Evolutionary conservation across 1,139 yeast species (phyloP).

Genomic region (Magnusiomyces suaveolens): DNA sequence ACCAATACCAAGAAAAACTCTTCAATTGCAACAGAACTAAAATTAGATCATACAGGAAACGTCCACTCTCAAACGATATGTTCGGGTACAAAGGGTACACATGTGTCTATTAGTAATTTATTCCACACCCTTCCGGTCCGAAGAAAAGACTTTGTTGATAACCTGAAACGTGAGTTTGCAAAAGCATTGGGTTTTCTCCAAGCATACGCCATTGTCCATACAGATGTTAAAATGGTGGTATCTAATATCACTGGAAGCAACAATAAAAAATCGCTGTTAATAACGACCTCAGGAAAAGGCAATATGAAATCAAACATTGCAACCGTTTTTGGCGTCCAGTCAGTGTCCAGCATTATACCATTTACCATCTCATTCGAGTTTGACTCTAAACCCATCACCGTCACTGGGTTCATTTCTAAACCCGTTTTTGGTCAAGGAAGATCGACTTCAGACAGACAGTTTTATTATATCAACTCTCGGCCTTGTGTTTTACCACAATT

Average conservation of each 20-base stretch:
- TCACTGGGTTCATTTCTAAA: slow-evolving; percentile 60
- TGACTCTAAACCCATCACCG: slow-evolving; percentile 2
- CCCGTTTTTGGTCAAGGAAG: slow-evolving; percentile 73
- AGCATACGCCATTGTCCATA: slow-evolving; percentile 55
- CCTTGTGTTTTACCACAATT: slow-evolving; percentile 58
- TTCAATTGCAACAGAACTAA: slow-evolving; percentile 51
- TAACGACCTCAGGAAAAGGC: slow-evolving; percentile 41
- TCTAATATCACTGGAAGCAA: slow-evolving; percentile 31
- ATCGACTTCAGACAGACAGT: slow-evolving; percentile 63
- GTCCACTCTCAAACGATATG: slow-evolving; percentile 35
- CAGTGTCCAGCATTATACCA: slow-evolving; percentile 46
- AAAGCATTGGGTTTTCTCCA: slow-evolving; percentile 55
- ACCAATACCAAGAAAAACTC: slow-evolving; percentile 45
- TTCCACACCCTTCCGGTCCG: slow-evolving; percentile 57
- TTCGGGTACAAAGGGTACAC: slow-evolving; percentile 42
- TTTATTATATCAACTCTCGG: slow-evolving; percentile 59
- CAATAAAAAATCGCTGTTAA: slow-evolving; percentile 18
- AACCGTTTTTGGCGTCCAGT: slow-evolving; percentile 60
- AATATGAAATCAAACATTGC: slow-evolving; percentile 47
- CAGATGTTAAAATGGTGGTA: slow-evolving; percentile 49
- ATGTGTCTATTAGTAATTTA: slow-evolving; percentile 41
- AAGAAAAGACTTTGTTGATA: slow-evolving; percentile 57
- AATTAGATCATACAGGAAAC: slow-evolving; percentile 46
- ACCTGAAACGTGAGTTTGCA: slow-evolving; percentile 60
- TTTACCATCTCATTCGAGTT: slow-evolving; percentile 7